Percentiles rank a stretch among this genome's conserved stretches.
Evolutionary conservation across 345 rosid species (phyloP).

Genomic region (Clausena lansium): DNA sequence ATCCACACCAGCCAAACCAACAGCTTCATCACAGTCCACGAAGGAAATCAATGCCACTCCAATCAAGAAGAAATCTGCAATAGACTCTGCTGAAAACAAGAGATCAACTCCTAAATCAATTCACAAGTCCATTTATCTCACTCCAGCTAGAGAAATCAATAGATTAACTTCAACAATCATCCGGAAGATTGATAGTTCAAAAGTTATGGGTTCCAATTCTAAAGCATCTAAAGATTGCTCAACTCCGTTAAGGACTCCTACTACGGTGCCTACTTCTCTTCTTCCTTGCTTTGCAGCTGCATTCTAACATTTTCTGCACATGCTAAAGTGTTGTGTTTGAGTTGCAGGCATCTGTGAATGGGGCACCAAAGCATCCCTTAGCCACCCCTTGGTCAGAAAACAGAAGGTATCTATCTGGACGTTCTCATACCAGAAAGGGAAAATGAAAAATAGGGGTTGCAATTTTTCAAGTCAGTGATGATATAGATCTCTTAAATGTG

Average conservation of each 20-base stretch:
- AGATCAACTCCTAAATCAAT: constrained; percentile 54
- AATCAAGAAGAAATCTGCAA: constrained; percentile 24
- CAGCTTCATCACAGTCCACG: constrained; percentile 22
- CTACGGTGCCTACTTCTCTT: constrained; percentile 33
- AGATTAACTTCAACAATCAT: constrained; percentile 54
- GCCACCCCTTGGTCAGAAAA: constrained; percentile 57
- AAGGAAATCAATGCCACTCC: constrained; percentile 43
- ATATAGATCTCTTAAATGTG: neutral
- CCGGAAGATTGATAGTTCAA: constrained; percentile 59
- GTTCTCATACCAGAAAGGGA: neutral
- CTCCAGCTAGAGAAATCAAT: constrained; percentile 66
- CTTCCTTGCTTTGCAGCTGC: neutral
- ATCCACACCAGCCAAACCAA: constrained; percentile 34
- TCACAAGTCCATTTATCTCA: constrained; percentile 53
- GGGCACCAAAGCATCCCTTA: constrained; percentile 34
- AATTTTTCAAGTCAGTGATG: neutral
- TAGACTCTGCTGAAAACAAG: constrained; percentile 28
- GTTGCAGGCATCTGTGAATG: constrained; percentile 42
- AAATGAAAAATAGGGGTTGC: neutral
- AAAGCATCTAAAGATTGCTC: constrained; percentile 52
- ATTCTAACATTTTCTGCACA: neutral
- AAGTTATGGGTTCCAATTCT: constrained; percentile 30
- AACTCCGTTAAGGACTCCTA: constrained; percentile 66
- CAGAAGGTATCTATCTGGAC: constrained; percentile 42
- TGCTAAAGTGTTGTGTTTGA: constrained; percentile 14